These are phyloP conservation scores for Lentinula raphanica DNA, from an alignment of 768 basidiomycete genomes.

Conservation along the genomic window DNA sequence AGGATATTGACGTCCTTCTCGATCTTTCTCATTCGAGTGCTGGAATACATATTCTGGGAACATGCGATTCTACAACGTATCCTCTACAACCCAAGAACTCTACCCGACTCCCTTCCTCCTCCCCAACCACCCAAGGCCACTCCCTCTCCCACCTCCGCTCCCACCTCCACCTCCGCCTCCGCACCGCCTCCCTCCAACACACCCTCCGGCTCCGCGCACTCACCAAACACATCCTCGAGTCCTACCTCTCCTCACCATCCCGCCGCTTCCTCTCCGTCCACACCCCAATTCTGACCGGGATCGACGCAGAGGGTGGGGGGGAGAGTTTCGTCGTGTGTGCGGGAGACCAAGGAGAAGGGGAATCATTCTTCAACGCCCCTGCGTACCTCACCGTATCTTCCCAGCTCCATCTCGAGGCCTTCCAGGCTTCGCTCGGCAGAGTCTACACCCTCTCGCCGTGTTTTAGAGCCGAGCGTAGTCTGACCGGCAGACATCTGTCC, in stretches of 20 bases:
- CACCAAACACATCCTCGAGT: conserved; percentile 54
- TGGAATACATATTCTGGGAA: conserved; percentile 39
- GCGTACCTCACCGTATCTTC: conserved; percentile 92
- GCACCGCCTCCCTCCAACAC: conserved; percentile 66
- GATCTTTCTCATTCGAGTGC: too few species aligned
- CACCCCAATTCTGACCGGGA: conserved; percentile 84
- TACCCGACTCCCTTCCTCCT: conserved; percentile 30
- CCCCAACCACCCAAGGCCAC: conserved; percentile 83
- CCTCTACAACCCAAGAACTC: neutral
- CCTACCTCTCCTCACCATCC: conserved; percentile 42
- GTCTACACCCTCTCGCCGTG: conserved; percentile 91
- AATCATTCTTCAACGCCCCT: conserved; percentile 66
- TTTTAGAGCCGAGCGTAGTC: conserved; percentile 89
- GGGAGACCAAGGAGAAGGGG: conserved; percentile 10
- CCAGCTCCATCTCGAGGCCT: conserved; percentile 90
- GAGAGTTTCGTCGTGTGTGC: conserved; percentile 81
- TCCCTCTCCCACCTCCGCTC: conserved; percentile 79
- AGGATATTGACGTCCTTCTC: conserved; percentile 48
- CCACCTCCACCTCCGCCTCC: conserved; percentile 80
- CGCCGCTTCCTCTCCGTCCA: conserved; percentile 76
- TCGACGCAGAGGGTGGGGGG: conserved; percentile 95
- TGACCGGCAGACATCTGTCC: conserved; percentile 86
- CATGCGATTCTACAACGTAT: conserved; percentile 42
- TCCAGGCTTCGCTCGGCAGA: conserved; percentile 70
- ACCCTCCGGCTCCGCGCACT: conserved; percentile 24